Conservation (phyloP, 2,329 filamentous ascomycete genomes). For the Tolypocladium tropicale region DNA sequence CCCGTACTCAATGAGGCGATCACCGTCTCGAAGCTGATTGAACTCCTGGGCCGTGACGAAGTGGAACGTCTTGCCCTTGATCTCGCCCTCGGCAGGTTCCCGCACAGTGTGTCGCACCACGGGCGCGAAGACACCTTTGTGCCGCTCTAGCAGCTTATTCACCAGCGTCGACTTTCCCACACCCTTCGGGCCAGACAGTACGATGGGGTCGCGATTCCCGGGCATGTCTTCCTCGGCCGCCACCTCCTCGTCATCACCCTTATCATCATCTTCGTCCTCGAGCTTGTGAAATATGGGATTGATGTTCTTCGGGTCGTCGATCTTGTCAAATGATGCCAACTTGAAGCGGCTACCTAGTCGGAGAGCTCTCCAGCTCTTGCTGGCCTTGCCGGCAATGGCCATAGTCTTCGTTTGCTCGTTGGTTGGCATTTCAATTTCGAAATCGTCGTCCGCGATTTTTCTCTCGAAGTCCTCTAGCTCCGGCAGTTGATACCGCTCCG, state of each 20-base stretch:
- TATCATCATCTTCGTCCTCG: constrained; percentile 24
- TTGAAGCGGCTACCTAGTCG: constrained; percentile 67
- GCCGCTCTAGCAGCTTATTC: constrained; percentile 50
- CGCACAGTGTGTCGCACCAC: constrained; percentile 47
- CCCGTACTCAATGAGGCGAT: constrained; percentile 47
- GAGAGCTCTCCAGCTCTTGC: constrained; percentile 83
- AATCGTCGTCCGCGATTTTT: constrained; percentile 67
- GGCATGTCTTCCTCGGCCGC: constrained; percentile 29
- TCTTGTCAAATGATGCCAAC: constrained; percentile 72
- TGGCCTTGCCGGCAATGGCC: constrained; percentile 63
- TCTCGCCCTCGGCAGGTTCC: constrained; percentile 36
- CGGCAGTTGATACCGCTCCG: constrained; percentile 56
- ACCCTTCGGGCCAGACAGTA: constrained; percentile 56
- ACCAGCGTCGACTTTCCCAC: constrained; percentile 55
- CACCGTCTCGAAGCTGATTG: constrained; percentile 47
- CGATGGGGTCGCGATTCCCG: constrained; percentile 42
- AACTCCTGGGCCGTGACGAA: constrained; percentile 48
- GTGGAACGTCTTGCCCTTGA: constrained; percentile 40
- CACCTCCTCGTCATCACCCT: constrained; percentile 21
- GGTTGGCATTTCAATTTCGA: constrained; percentile 76
- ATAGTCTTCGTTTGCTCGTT: constrained; percentile 45
- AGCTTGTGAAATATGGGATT: constrained; percentile 44
- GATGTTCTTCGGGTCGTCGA: constrained; percentile 71
- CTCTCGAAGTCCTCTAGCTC: constrained; percentile 59
- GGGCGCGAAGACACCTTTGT: constrained; percentile 53